These are phyloP conservation scores for Tetracladium maxilliforme DNA, from an alignment of 2,329 filamentous ascomycete species.

Conservation along the genomic window DNA sequence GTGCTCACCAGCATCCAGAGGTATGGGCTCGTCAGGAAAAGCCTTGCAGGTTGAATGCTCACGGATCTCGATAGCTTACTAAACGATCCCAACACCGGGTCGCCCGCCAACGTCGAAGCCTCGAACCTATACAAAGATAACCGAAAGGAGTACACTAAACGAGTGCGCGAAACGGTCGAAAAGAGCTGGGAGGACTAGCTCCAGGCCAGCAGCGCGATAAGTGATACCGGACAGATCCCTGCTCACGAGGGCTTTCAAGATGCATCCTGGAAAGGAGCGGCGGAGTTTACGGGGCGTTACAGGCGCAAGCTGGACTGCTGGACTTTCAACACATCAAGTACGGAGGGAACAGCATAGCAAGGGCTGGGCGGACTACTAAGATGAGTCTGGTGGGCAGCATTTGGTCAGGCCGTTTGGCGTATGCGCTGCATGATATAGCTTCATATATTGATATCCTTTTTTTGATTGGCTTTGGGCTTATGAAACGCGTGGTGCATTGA, in stretches of 20 bases:
- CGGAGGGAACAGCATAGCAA: too few relatives aligned
- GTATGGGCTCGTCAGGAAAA: constrained; percentile 25
- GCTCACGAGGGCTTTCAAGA: neutral
- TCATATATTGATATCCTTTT: too few relatives aligned
- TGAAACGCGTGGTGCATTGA: too few relatives aligned
- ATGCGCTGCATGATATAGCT: too few relatives aligned
- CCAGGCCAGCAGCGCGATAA: neutral
- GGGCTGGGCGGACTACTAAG: too few relatives aligned
- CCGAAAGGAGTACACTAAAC: constrained; percentile 87
- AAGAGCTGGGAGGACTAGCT: constrained; percentile 93
- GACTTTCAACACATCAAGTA: too few relatives aligned
- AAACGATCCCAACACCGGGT: constrained; percentile 97
- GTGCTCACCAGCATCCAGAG: constrained; percentile 97
- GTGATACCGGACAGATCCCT: constrained; percentile 1
- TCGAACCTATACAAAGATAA: constrained; percentile 99
- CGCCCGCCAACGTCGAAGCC: constrained; percentile 92
- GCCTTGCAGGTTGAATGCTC: constrained; percentile 9
- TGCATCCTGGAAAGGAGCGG: neutral
- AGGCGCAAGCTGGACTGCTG: too few relatives aligned
- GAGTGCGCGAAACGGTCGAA: constrained; percentile 91
- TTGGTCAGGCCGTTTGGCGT: too few relatives aligned
- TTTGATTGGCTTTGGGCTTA: too few relatives aligned
- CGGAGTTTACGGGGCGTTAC: too few relatives aligned
- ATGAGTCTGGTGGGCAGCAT: too few relatives aligned
- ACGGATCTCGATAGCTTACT: constrained; percentile 48